Percentiles rank a stretch among this genome's conserved stretches.
Evolutionary conservation across 108 stramenopile species (phyloP).

Genomic region (Cyclotella kingstonii): DNA sequence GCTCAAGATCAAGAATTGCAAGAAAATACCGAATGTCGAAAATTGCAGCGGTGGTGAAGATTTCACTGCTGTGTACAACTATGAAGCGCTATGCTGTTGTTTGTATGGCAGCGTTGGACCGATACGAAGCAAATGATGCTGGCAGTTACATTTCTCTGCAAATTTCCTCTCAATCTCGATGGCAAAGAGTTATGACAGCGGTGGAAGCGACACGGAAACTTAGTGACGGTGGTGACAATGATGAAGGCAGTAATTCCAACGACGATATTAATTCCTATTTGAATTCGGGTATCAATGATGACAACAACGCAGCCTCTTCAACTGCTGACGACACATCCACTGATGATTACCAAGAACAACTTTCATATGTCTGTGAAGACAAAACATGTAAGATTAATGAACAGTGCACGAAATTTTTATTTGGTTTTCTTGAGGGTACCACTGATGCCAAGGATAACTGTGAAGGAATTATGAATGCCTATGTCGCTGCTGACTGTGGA

Average conservation of each 20-base stretch:
- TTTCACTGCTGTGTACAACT: too few relatives aligned
- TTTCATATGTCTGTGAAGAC: conserved; percentile 19
- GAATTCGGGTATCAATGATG: neutral
- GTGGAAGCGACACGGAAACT: too few relatives aligned
- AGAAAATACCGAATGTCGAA: too few relatives aligned
- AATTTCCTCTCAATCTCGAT: too few relatives aligned
- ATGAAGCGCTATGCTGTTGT: too few relatives aligned
- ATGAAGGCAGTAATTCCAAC: conserved; percentile 4
- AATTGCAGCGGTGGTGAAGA: too few relatives aligned
- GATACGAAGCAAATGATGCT: too few relatives aligned
- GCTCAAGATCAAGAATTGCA: too few relatives aligned
- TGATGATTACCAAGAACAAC: conserved; percentile 12
- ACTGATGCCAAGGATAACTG: conserved; percentile 83
- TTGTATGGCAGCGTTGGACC: too few relatives aligned
- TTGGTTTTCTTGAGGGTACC: conserved; percentile 77
- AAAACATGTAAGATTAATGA: conserved; percentile 49
- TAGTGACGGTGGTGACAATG: too few relatives aligned
- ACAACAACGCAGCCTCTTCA: neutral
- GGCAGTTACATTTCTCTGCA: too few relatives aligned
- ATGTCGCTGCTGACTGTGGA: conserved; percentile 62
- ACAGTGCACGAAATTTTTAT: conserved; percentile 62
- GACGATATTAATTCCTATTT: conserved; percentile 6
- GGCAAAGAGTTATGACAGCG: too few relatives aligned
- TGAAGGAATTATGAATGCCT: conserved; percentile 79
- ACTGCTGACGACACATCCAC: conserved; percentile 9